phyloP scores from a whole-genome alignment of 2,329 filamentous ascomycete genomes.

The Ophiostoma ips region DNA sequence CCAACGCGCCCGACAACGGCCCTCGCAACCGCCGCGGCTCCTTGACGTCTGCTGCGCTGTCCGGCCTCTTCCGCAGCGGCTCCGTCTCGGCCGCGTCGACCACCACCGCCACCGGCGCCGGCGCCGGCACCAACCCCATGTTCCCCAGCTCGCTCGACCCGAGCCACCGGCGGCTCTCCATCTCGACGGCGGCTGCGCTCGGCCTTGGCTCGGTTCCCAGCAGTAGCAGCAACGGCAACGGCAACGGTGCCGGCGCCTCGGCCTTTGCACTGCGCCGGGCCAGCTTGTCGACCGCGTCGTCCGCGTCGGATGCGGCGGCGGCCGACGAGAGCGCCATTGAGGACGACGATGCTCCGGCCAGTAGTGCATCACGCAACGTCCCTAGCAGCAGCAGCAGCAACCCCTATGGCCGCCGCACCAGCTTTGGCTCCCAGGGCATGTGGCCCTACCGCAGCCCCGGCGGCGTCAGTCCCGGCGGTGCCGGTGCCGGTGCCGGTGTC shows the following conservation, averaged over 20 bases:
- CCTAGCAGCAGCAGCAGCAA: background rate
- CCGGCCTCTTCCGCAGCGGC: constrained; percentile 45
- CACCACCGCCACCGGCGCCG: too few species aligned
- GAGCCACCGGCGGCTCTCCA: constrained; percentile 52
- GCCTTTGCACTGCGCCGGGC: constrained; percentile 42
- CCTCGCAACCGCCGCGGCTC: constrained; percentile 37
- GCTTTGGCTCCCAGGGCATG: constrained; percentile 75
- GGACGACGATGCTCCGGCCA: constrained; percentile 41
- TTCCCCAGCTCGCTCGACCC: constrained; percentile 37
- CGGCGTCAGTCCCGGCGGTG: constrained; percentile 2
- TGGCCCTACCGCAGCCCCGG: constrained; percentile 21
- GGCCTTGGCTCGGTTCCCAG: constrained; percentile 55
- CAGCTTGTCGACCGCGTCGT: constrained; percentile 55
- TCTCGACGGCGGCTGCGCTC: constrained; percentile 42
- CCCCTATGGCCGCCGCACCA: constrained; percentile 52
- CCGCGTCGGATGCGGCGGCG: constrained; percentile 31
- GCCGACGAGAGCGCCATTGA: constrained; percentile 63
- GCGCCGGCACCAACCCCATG: constrained; percentile 26
- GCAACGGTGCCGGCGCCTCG: constrained; percentile 18
- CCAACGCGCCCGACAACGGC: constrained; percentile 19
- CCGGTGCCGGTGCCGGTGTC: constrained; percentile 13
- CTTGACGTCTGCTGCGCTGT: constrained; percentile 41
- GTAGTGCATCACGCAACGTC: constrained; percentile 30
- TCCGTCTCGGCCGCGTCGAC: constrained; percentile 30
- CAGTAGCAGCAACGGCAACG: background rate